Base-by-base conservation (phyloP, 2,329 filamentous ascomycete species). In the Graphilbum sp. region DNA sequence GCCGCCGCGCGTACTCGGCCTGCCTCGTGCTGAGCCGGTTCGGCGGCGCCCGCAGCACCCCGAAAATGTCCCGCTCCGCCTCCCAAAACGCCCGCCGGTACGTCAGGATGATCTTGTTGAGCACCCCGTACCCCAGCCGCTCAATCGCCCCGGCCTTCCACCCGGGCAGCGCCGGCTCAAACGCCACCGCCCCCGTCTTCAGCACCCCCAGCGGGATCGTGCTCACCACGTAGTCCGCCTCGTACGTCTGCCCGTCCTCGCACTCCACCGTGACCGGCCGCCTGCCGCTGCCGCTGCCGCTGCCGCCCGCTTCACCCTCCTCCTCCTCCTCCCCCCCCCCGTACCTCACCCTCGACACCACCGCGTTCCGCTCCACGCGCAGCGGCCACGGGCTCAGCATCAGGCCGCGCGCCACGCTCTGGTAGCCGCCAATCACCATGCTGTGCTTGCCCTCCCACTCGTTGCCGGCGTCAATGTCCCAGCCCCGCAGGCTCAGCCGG, bases 381-480 rank as follows among this genome's bases (percentile, higher is more conserved):
- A 98, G 67, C 41, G 75, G 74, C 7, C 69, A 72, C 1, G 90
- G 90, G 35, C 78, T 75, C 36, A 80, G 74, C 58, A 82, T 77
- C 8, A 98, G 61, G 3, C 87, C 90, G 47, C 84, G 76, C n/a
- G 88, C 83, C 33, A 98, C 75, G 51, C 87, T 85, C 48, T 92
- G 86, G 52, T 96, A 98, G 2, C 90, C 90, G 31, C 92, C 90
- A 20, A 92, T 70, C 4, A 98, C 75, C 69, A 95, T 88, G 2
- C 84, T 85, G 54, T 98, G 92, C 44, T 82, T 78, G 7, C 90
- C 90, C 55, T 95, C 87, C 62, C 93, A 98, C 53, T 98, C 90
- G 49, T 98, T 95, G 1, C 90, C 90, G 36, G 87, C 86, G 52
- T 98, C 92, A 50, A 98, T 86, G 56, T 98, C 92, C 84, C 92